Evolutionary conservation across 2,329 filamentous ascomycete species (phyloP).

Genomic region (Fusarium gaditjirri): DNA sequence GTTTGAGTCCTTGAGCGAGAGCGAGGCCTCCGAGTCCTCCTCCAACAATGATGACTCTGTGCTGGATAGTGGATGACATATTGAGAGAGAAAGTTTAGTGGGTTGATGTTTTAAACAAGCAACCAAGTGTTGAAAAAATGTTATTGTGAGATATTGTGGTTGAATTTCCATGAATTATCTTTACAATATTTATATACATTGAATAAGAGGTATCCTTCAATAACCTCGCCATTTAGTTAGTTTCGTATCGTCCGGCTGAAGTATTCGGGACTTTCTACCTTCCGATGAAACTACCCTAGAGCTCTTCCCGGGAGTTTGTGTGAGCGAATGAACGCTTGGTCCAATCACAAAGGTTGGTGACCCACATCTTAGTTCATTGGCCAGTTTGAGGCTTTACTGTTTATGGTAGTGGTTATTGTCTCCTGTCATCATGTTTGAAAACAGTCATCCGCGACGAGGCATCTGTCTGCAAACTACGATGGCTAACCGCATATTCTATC

Average conservation of each 20-base stretch:
- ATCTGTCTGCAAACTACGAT: no score
- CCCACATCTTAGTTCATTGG: accelerated
- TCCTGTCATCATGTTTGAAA: not conserved
- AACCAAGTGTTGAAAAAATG: accelerated
- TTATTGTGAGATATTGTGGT: accelerated
- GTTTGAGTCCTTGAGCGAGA: not conserved
- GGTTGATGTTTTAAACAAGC: accelerated
- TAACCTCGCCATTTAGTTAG: not conserved
- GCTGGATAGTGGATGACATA: accelerated
- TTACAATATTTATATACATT: not conserved
- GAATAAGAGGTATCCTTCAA: accelerated
- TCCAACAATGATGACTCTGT: not conserved
- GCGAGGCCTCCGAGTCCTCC: not conserved
- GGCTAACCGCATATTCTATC: no score
- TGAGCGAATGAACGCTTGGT: not conserved
- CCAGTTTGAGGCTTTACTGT: accelerated
- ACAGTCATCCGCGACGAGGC: no score
- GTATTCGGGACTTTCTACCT: not conserved
- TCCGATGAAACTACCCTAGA: not conserved
- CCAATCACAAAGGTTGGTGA: not conserved
- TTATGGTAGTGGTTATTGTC: not conserved
- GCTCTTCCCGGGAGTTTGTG: accelerated
- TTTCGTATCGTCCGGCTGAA: not conserved
- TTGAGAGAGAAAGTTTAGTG: accelerated
- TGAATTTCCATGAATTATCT: accelerated